A percentile compares a stretch with the other conserved stretches of the same genome.
Conservation (phyloP, 495 filamentous ascomycete genomes). For the Penicillium roqueforti region DNA sequence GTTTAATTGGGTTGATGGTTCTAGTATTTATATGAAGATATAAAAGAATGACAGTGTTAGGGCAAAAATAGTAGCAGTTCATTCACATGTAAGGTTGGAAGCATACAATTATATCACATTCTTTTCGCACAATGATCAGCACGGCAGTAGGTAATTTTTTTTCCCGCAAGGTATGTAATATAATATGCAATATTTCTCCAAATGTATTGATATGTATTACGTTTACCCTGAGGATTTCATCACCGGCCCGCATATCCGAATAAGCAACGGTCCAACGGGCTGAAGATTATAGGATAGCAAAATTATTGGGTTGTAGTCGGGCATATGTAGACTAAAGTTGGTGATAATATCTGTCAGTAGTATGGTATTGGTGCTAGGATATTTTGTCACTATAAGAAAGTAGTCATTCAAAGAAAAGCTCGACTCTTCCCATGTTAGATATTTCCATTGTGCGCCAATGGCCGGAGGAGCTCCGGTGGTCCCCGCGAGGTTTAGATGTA, state of each 20-base stretch:
- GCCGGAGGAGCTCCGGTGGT: constrained; percentile 23
- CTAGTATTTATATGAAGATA: background rate
- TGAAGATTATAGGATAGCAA: constrained; percentile 1
- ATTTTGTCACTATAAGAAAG: background rate
- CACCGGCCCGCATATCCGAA: constrained; percentile 18
- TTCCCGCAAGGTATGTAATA: too few relatives aligned
- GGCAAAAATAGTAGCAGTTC: background rate
- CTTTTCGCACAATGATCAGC: constrained; percentile 16
- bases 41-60: background rate
- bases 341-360: background rate
- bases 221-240: constrained; percentile 3
- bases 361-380: background rate
- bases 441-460: constrained; percentile 18
- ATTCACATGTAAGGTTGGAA: background rate
- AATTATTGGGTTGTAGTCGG: background rate
- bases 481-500: constrained; percentile 16
- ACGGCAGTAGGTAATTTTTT: background rate
- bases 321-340: background rate
- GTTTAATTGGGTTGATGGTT: background rate
- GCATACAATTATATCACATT: constrained; percentile 11
- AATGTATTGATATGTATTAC: constrained; percentile 3
- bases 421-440: constrained; percentile 1
- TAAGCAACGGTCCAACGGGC: constrained; percentile 6
- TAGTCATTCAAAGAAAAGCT: background rate
- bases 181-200: background rate